Percentiles rank a stretch among this genome's conserved stretches.
phyloP scores from a whole-genome alignment of 371 early-diverging fungal genomes.

The Actinomortierella ambigua region DNA sequence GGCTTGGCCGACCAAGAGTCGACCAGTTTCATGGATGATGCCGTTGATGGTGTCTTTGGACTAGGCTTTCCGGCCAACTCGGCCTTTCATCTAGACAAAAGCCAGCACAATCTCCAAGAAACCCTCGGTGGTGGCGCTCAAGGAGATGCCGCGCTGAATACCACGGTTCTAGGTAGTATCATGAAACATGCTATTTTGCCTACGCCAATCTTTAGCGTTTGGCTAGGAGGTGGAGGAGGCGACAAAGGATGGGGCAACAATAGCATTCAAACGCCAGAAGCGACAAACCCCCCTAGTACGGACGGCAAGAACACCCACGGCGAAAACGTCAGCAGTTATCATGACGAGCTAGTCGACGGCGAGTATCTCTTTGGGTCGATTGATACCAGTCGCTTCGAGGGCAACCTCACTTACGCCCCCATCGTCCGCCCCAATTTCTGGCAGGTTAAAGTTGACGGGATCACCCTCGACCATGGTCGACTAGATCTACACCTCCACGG shows the following conservation, averaged over 20 bases:
- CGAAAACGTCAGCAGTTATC: neutral
- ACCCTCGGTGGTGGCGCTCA: neutral
- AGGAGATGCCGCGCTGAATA: conserved; percentile 7
- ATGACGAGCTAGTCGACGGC: conserved; percentile 15
- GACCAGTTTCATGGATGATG: conserved; percentile 44
- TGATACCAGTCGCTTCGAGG: conserved; percentile 39
- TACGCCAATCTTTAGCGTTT: conserved; percentile 38
- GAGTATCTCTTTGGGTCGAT: conserved; percentile 42
- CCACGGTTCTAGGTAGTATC: conserved; percentile 18
- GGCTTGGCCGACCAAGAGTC: conserved; percentile 47
- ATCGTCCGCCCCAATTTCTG: conserved; percentile 27
- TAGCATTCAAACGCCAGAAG: too few relatives aligned
- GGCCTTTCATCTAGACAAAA: conserved; percentile 14
- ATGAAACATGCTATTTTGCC: conserved; percentile 22
- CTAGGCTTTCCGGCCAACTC: conserved; percentile 53
- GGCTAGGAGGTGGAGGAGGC: conserved; percentile 21
- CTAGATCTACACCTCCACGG: conserved; percentile 16
- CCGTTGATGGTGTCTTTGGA: conserved; percentile 63
- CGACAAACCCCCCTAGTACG: too few relatives aligned
- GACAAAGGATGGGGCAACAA: too few relatives aligned
- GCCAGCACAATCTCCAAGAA: neutral
- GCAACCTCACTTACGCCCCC: conserved; percentile 51
- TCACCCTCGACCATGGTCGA: conserved; percentile 3
- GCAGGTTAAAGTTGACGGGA: conserved; percentile 28
- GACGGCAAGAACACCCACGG: neutral